A percentile compares a stretch with the other conserved stretches of the same genome.
These are phyloP conservation scores for Suillus alpinus DNA, from an alignment of 768 basidiomycete species.

Conservation along the genomic window DNA sequence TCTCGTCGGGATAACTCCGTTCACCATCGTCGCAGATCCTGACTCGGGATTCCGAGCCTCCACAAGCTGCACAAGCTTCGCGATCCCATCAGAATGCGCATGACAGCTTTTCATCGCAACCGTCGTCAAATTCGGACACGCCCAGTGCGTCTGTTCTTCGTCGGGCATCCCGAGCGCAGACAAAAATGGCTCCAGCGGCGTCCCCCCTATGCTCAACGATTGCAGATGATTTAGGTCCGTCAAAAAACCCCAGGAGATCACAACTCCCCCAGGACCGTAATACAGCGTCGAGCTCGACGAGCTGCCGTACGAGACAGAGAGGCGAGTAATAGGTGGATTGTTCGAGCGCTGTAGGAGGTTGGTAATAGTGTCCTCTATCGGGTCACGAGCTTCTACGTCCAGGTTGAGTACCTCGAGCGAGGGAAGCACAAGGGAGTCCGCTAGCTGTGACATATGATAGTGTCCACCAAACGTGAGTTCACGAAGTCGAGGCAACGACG, in stretches of 20 bases:
- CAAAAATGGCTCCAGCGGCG: constrained; percentile 63
- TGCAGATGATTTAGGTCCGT: constrained; percentile 55
- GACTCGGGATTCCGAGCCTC: constrained; percentile 66
- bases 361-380: constrained; percentile 69
- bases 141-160: constrained; percentile 57
- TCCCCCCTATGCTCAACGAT: constrained; percentile 61
- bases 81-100: constrained; percentile 60
- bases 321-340: constrained; percentile 52
- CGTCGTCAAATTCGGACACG: constrained; percentile 58
- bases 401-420: constrained; percentile 55
- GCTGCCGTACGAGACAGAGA: constrained; percentile 61
- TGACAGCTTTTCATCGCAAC: constrained; percentile 66
- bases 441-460: constrained; percentile 56
- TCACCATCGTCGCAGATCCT: constrained; percentile 32
- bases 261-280: constrained; percentile 54
- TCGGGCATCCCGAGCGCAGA: constrained; percentile 56
- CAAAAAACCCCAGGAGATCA: constrained; percentile 69
- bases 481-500: constrained; percentile 53
- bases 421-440: constrained; percentile 62
- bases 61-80: constrained; percentile 68
- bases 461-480: constrained; percentile 65
- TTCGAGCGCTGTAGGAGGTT: constrained; percentile 59
- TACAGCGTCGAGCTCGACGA: constrained; percentile 43
- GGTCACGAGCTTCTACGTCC: constrained; percentile 74
- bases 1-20: constrained; percentile 50